phyloP scores from a whole-genome alignment of 345 rosid genomes.

The Ceriops zippeliana region DNA sequence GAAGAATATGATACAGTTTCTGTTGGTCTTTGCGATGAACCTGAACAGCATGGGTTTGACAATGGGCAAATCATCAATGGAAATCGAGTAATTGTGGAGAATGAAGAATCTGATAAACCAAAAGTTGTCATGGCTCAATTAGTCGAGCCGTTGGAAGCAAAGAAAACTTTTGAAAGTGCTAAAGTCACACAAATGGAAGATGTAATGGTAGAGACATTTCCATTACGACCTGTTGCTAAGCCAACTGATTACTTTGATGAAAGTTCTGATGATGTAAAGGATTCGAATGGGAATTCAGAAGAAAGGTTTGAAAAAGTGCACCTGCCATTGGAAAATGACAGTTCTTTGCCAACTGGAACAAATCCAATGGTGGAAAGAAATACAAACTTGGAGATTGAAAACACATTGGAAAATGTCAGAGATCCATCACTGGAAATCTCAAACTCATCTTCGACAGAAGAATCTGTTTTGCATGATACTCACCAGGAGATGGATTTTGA shows the following conservation, averaged over 20 bases:
- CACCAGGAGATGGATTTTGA: constrained; percentile 18
- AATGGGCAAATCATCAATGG: constrained; percentile 31
- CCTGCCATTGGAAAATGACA: constrained; percentile 14
- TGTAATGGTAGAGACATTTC: constrained; percentile 52
- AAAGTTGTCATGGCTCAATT: constrained; percentile 22
- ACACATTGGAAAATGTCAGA: constrained; percentile 11
- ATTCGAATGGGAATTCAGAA: constrained; percentile 17
- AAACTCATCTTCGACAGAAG: constrained; percentile 12
- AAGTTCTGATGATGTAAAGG: constrained; percentile 18
- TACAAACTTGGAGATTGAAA: constrained; percentile 6
- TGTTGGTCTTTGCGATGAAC: constrained; percentile 19
- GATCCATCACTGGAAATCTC: constrained; percentile 30
- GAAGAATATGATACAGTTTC: constrained; percentile 25
- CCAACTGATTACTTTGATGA: constrained; percentile 22
- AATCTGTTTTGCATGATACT: constrained; percentile 12
- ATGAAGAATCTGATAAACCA: constrained; percentile 25
- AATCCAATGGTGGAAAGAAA: constrained; percentile 18
- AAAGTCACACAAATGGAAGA: constrained; percentile 27
- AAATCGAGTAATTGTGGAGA: constrained; percentile 20
- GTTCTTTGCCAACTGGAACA: constrained; percentile 7
- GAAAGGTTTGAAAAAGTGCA: constrained; percentile 23
- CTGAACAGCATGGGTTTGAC: constrained; percentile 26
- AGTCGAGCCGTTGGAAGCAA: constrained; percentile 19
- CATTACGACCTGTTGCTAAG: constrained; percentile 35
- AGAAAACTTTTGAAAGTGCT: constrained; percentile 5